phyloP scores from a whole-genome alignment of 2,329 filamentous ascomycete species.

The Nannizziopsis arthrosporioides region DNA sequence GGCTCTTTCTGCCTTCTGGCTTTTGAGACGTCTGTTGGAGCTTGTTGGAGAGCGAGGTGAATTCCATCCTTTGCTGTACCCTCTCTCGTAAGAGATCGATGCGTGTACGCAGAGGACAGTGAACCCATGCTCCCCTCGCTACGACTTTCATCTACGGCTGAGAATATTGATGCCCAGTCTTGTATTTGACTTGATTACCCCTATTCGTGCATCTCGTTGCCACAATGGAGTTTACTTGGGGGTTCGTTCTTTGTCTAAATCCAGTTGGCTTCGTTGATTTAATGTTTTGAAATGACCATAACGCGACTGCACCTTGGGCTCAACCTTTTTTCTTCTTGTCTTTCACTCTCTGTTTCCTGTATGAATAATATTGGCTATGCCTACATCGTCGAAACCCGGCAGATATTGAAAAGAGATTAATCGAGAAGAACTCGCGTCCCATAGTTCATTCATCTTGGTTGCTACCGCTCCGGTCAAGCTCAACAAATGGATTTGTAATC shows the following conservation, averaged over 20 bases:
- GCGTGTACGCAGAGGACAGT: conserved; percentile 1
- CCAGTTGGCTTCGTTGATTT: too few relatives aligned
- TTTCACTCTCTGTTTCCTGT: too few relatives aligned
- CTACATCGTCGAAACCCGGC: background rate
- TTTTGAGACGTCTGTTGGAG: background rate
- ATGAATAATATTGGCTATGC: too few relatives aligned
- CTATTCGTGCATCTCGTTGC: background rate
- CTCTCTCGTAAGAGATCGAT: conserved; percentile 5
- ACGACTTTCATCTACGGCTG: background rate
- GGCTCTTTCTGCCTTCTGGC: background rate
- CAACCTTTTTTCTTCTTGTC: too few relatives aligned
- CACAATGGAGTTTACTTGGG: background rate
- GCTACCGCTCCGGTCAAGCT: too few relatives aligned
- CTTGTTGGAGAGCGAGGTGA: background rate
- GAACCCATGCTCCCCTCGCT: conserved; percentile 1
- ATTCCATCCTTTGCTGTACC: background rate
- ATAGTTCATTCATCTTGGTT: background rate
- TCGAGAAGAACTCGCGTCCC: background rate
- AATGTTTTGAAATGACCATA: too few relatives aligned
- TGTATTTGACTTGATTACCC: background rate
- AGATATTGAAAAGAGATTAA: conserved; percentile 1
- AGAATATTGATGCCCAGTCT: conserved; percentile 5
- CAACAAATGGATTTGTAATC: background rate
- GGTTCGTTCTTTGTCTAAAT: background rate
- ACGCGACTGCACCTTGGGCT: too few relatives aligned